Evolutionary conservation across 1,284 basidiomycete species (phyloP).

Genomic region (Quambalaria eucalypti): DNA sequence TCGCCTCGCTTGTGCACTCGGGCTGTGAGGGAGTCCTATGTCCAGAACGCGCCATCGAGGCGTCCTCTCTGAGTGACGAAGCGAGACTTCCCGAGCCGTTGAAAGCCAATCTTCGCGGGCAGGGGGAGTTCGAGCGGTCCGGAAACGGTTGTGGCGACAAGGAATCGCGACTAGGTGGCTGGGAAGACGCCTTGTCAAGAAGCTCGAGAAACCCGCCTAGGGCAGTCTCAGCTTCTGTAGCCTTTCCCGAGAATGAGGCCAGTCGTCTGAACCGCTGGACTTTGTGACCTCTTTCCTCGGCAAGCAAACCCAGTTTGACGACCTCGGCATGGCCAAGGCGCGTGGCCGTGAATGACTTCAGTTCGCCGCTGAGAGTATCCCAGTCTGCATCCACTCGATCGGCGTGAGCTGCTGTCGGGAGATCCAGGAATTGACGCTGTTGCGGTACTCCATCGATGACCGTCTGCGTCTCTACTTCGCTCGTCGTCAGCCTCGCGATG

Average conservation of each 20-base stretch:
- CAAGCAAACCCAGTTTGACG: too few species aligned
- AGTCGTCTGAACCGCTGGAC: not conserved
- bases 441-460: constrained; percentile 2
- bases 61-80: too few species aligned
- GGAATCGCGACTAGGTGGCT: too few species aligned
- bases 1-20: not conserved
- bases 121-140: not conserved
- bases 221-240: not conserved
- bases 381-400: not conserved
- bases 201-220: not conserved
- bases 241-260: not conserved
- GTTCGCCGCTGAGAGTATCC: not conserved
- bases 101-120: not conserved
- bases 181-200: not conserved
- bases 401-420: constrained; percentile 2
- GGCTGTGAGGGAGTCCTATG: too few species aligned
- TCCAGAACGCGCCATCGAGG: not conserved
- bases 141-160: too few species aligned
- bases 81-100: too few species aligned
- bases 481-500: not conserved
- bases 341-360: too few species aligned
- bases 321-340: too few species aligned
- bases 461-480: constrained; percentile 4
- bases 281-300: not conserved
- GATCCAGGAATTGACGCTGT: not conserved